These are phyloP conservation scores for Thermothielavioides terrestris DNA, from an alignment of 495 filamentous ascomycete genomes.

Conservation along the genomic window DNA sequence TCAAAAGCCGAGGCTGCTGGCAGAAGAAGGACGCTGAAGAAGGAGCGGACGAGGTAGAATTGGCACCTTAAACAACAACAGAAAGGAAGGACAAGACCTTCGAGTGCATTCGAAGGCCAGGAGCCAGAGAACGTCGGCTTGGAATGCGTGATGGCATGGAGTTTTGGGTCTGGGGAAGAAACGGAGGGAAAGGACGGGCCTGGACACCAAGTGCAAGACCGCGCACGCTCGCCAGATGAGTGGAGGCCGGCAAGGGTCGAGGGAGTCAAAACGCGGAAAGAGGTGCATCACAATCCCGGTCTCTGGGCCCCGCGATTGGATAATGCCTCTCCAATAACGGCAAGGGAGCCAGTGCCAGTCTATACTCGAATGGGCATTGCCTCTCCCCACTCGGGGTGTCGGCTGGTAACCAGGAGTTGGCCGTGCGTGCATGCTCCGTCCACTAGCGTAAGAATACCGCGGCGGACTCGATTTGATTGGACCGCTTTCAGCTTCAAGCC, in stretches of 20 bases:
- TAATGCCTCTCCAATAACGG: constrained; percentile 10
- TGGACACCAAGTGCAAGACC: constrained; percentile 17
- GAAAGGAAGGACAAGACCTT: constrained; percentile 9
- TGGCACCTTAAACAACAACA: constrained; percentile 3
- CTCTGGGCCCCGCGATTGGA: constrained; percentile 19
- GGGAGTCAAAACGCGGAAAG: constrained; percentile 13
- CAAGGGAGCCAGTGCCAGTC: background rate
- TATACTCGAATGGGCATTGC: background rate
- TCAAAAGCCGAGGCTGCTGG: background rate
- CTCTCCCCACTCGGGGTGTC: constrained; percentile 9
- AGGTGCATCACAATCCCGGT: constrained; percentile 12
- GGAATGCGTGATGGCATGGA: constrained; percentile 3
- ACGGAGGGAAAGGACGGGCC: constrained; percentile 9
- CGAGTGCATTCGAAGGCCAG: no score
- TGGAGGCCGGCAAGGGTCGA: constrained; percentile 14
- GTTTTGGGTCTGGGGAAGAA: constrained; percentile 24
- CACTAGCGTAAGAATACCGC: constrained; percentile 16
- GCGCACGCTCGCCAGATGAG: constrained; percentile 14
- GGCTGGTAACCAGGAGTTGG: constrained; percentile 1
- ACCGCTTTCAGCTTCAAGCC: background rate
- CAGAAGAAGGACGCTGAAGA: constrained; percentile 3
- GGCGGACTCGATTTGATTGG: constrained; percentile 13
- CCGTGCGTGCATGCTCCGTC: constrained; percentile 13
- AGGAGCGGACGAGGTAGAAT: constrained; percentile 19
- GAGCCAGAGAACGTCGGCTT: background rate